A percentile compares a stretch with the other conserved stretches of the same genome.
phyloP scores from a whole-genome alignment of 371 early-diverging fungal genomes.

The Mortierella sp. region DNA sequence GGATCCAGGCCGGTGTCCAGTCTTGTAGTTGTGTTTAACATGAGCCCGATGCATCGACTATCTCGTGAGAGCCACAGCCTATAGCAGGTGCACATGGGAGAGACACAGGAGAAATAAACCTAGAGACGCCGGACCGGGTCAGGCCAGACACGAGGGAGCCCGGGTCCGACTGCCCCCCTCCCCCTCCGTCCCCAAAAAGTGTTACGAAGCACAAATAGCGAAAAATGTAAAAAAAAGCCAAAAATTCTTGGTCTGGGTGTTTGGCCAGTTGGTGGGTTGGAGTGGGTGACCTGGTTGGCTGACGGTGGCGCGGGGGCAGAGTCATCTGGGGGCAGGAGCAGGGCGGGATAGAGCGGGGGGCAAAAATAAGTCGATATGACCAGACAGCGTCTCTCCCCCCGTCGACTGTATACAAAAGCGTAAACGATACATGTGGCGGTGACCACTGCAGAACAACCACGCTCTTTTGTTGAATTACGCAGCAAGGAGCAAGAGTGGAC shows the following conservation, averaged over 20 bases:
- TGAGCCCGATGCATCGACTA: too few relatives aligned
- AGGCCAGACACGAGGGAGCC: neutral
- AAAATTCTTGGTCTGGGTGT: slow-evolving; percentile 1
- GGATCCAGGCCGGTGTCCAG: too few relatives aligned
- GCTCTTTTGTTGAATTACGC: too few relatives aligned
- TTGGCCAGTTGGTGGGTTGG: too few relatives aligned
- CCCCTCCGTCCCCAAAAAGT: too few relatives aligned
- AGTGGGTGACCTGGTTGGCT: slow-evolving; percentile 3
- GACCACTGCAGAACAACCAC: neutral
- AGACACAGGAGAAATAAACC: too few relatives aligned
- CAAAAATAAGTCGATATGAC: neutral
- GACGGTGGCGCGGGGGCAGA: slow-evolving; percentile 9
- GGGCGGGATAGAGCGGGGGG: slow-evolving; percentile 5
- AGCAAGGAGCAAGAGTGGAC: too few relatives aligned
- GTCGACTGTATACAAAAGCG: neutral
- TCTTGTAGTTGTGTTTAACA: too few relatives aligned
- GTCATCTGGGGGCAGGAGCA: neutral
- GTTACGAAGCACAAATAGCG: too few relatives aligned
- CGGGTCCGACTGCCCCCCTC: neutral
- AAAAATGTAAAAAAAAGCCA: slow-evolving; percentile 2
- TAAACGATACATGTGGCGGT: neutral
- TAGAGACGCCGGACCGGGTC: neutral
- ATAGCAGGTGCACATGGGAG: too few relatives aligned
- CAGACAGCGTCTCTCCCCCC: neutral
- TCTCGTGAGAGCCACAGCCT: too few relatives aligned